phyloP scores from a whole-genome alignment of 495 filamentous ascomycete species.

The Podospora pseudoanserina region DNA sequence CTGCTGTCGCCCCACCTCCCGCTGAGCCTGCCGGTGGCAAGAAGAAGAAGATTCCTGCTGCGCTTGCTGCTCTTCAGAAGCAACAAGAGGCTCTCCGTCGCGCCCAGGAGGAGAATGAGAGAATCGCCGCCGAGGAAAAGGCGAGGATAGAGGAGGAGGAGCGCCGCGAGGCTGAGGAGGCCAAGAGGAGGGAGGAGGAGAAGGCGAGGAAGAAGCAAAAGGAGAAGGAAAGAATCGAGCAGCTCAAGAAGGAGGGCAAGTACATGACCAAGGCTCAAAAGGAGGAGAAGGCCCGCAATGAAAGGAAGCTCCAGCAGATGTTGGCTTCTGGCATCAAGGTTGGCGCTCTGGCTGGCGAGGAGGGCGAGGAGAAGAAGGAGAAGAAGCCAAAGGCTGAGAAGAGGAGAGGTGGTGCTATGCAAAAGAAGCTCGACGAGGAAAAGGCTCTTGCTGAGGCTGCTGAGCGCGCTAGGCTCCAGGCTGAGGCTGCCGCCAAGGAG shows the following conservation, averaged over 20 bases:
- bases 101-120: conserved; percentile 72
- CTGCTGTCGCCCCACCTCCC: conserved; percentile 39
- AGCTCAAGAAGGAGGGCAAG: conserved; percentile 92
- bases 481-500: conserved; percentile 61
- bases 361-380: conserved; percentile 64
- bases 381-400: conserved; percentile 71
- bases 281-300: conserved; percentile 76
- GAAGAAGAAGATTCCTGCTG: conserved; percentile 89
- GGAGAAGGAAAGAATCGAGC: conserved; percentile 92
- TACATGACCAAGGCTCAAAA: conserved; percentile 91
- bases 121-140: conserved; percentile 66
- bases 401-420: conserved; percentile 69
- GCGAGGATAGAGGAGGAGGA: conserved; percentile 67
- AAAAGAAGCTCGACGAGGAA: conserved; percentile 65
- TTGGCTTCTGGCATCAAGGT: conserved; percentile 80
- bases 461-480: conserved; percentile 60
- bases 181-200: conserved; percentile 46
- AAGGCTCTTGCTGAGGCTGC: conserved; percentile 68
- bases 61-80: conserved; percentile 77
- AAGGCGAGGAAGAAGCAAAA: conserved; percentile 82
- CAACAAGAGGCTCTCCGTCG: conserved; percentile 80
- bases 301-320: conserved; percentile 92
- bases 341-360: conserved; percentile 61
- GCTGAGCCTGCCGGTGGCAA: conserved; percentile 52
- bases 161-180: conserved; percentile 66